phyloP scores from a whole-genome alignment of 495 filamentous ascomycete genomes.

The Podospora bellae-mahoneyi region DNA sequence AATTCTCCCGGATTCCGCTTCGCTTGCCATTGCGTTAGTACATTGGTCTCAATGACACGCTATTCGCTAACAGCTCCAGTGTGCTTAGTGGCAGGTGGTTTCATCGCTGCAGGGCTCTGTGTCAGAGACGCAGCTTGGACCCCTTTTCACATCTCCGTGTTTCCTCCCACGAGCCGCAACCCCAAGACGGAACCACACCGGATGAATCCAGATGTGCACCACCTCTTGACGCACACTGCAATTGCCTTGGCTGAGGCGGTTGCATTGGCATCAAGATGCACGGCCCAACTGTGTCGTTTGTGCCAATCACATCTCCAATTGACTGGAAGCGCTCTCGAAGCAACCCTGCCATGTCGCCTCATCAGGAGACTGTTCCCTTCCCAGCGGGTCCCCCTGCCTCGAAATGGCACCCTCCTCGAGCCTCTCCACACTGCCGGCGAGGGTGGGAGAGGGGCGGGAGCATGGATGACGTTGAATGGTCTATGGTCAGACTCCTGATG shows the following conservation, averaged over 20 bases:
- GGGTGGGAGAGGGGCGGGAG: neutral
- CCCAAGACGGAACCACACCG: slow-evolving; percentile 26
- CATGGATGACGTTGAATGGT: slow-evolving; percentile 5
- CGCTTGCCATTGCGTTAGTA: slow-evolving; percentile 13
- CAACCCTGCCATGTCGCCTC: slow-evolving; percentile 6
- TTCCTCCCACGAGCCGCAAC: slow-evolving; percentile 13
- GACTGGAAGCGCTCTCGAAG: neutral
- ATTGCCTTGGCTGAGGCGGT: neutral
- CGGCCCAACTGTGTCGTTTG: neutral
- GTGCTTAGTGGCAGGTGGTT: slow-evolving; percentile 16
- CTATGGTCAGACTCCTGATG: slow-evolving; percentile 17
- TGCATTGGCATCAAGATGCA: neutral
- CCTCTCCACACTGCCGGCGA: neutral
- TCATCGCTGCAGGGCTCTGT: slow-evolving; percentile 26
- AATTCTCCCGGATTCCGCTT: slow-evolving; percentile 14
- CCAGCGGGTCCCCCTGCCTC: neutral
- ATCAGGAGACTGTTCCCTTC: slow-evolving; percentile 17
- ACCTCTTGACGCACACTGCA: slow-evolving; percentile 17
- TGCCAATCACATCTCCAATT: neutral
- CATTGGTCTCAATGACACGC: neutral
- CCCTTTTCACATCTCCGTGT: slow-evolving; percentile 14
- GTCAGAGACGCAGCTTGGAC: slow-evolving; percentile 26
- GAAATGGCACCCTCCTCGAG: neutral
- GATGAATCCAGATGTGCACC: slow-evolving; percentile 19
- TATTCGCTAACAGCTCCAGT: slow-evolving; percentile 17